phyloP scores from a whole-genome alignment of 768 basidiomycete species.

The Suillus luteus region DNA sequence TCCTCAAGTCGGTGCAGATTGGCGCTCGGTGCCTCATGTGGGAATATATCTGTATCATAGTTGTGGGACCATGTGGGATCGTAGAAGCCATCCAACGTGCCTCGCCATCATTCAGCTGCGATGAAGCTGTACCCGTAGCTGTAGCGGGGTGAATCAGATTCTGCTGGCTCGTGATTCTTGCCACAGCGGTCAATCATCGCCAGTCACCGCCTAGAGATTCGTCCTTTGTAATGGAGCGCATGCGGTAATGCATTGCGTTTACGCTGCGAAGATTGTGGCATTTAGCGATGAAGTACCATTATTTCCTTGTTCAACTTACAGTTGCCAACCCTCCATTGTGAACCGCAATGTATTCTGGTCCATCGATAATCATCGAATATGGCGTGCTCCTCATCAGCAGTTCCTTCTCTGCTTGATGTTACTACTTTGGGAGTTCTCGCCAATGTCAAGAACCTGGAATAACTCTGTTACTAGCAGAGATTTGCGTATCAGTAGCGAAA shows the following conservation, averaged over 20 bases:
- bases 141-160: neutral
- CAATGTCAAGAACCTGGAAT: conserved; percentile 48
- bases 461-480: conserved; percentile 43
- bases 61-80: neutral
- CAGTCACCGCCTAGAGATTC: neutral
- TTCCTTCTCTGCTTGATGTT: neutral
- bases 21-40: neutral
- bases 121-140: neutral
- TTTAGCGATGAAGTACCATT: neutral
- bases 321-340: neutral
- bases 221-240: neutral
- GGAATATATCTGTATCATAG: neutral
- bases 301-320: neutral
- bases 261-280: neutral
- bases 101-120: neutral
- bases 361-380: neutral
- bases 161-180: neutral
- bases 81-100: neutral
- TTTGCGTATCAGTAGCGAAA: neutral
- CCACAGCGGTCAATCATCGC: neutral
- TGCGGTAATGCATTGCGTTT: neutral
- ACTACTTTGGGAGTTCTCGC: neutral
- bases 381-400: neutral
- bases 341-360: neutral
- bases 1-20: neutral